These are phyloP conservation scores for Coemansia furcata DNA, from an alignment of 192 early-diverging fungal genomes.

Conservation along the genomic window DNA sequence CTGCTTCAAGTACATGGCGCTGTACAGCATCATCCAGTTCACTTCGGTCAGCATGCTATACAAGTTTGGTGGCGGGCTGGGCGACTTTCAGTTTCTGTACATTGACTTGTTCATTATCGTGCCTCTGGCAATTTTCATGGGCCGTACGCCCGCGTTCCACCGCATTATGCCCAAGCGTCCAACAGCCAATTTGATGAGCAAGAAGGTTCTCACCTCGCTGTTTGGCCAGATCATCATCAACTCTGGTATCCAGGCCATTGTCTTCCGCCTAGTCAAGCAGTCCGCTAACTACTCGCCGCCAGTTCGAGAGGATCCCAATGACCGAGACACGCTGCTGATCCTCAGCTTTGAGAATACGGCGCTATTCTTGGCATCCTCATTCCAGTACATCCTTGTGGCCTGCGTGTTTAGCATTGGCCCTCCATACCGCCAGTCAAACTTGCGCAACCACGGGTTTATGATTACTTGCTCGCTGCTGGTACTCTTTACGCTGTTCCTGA, in stretches of 20 bases:
- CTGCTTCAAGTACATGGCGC: slow-evolving; percentile 99
- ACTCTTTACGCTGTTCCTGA: slow-evolving; percentile 58
- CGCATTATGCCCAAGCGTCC: slow-evolving; percentile 76
- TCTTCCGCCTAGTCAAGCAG: slow-evolving; percentile 68
- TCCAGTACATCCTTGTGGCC: slow-evolving; percentile 90
- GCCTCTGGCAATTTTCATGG: slow-evolving; percentile 86
- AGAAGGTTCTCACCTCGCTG: slow-evolving; percentile 86
- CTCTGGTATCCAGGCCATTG: slow-evolving; percentile 70
- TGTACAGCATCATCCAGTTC: slow-evolving; percentile 97
- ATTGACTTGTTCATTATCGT: slow-evolving; percentile 93
- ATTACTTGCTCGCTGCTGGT: slow-evolving; percentile 57
- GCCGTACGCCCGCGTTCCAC: slow-evolving; percentile 77
- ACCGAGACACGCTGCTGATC: slow-evolving; percentile 66
- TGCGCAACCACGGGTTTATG: slow-evolving; percentile 64
- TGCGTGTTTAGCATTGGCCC: slow-evolving; percentile 94
- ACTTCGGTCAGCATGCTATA: slow-evolving; percentile 92
- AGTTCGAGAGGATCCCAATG: slow-evolving; percentile 52
- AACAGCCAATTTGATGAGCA: slow-evolving; percentile 85
- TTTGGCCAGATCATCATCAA: slow-evolving; percentile 87
- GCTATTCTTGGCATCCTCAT: slow-evolving; percentile 87
- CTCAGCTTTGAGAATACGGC: slow-evolving; percentile 86
- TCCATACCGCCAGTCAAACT: slow-evolving; percentile 87
- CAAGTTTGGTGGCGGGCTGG: slow-evolving; percentile 81
- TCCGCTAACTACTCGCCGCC: slow-evolving; percentile 72
- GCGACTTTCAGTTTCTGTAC: slow-evolving; percentile 95